Evolutionary conservation across 331 rosid genomes (phyloP).

Genomic region (Quercus tomentella): DNA sequence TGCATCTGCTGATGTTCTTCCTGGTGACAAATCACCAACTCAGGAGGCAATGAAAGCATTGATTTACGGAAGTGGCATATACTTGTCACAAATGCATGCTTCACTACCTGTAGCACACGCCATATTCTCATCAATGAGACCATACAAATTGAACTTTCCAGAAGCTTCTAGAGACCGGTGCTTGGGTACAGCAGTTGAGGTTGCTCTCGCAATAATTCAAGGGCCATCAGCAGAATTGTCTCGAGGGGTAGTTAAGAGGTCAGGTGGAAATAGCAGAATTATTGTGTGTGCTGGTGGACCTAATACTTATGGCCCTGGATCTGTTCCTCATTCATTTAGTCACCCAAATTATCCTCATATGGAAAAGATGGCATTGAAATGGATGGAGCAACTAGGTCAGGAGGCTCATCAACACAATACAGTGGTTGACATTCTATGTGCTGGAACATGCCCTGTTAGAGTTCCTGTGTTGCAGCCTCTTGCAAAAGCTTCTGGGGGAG

Average conservation of each 20-base stretch:
- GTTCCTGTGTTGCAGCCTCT: slow-evolving; percentile 95
- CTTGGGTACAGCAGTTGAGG: slow-evolving; percentile 93
- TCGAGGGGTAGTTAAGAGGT: slow-evolving; percentile 79
- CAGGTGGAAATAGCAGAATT: slow-evolving; percentile 88
- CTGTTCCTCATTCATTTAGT: slow-evolving; percentile 83
- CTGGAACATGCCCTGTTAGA: slow-evolving; percentile 98
- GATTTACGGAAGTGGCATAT: slow-evolving; percentile 91
- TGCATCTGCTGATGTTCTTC: slow-evolving; percentile 98
- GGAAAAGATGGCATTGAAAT: slow-evolving; percentile 88
- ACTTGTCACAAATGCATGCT: slow-evolving; percentile 94
- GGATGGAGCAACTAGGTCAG: slow-evolving; percentile 91
- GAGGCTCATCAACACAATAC: slow-evolving; percentile 78
- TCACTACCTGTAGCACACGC: slow-evolving; percentile 87
- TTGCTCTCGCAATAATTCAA: slow-evolving; percentile 90
- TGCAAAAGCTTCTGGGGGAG: slow-evolving; percentile 95
- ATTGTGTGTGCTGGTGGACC: slow-evolving; percentile 98
- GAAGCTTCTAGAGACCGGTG: slow-evolving; percentile 98
- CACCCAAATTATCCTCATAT: slow-evolving; percentile 92
- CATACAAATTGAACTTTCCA: slow-evolving; percentile 66
- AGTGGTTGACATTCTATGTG: slow-evolving; percentile 86
- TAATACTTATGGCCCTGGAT: slow-evolving; percentile 91
- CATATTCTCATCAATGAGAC: slow-evolving; percentile 85
- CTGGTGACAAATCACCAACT: slow-evolving; percentile 78
- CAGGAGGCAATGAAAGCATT: slow-evolving; percentile 73
- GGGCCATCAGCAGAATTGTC: slow-evolving; percentile 97